Evolutionary conservation across 768 basidiomycete genomes (phyloP), one percentile per base, ranked within the genome.

Genomic region (Mycena floridula): DNA sequence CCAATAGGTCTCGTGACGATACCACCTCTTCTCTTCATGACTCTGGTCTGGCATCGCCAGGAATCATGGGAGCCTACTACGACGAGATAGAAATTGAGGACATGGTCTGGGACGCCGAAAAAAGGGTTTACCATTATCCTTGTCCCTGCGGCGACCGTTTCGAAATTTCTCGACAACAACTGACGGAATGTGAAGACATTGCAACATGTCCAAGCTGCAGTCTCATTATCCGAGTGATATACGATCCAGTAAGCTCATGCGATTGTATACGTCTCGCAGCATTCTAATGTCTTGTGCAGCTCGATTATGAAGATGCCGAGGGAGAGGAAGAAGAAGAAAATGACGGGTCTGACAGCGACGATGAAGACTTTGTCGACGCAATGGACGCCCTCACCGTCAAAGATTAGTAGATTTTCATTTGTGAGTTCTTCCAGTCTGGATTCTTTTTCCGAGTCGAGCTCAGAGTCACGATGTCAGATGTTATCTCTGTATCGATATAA

Each of bases 71-170:
- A 13, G 83, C 84, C 18, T 91, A 88, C 64, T 94, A 97, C 72
- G 93, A 97, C 70, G 94, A 96, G 64, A 81, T 97, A 22, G 93
- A 97, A 61, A 96, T 97, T 43, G 95, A 97, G 59, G 94, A 96
- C 57, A 94, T 96, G 84, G 76, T 68, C 13, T 96, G 90, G 89
- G 92, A 95, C 61, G 72, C 74, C 20, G 79, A 74, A 44, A 88
- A 85, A 58, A 60, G 74, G 32, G 86, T 97, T 4, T 97, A 83
- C 58, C 94, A 98, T 70, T 96, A 94, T 62, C 95, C 94, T 0
- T 99, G 93, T 59, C 94, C 95, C 1, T 98, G 95, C 58, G 95
- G 95, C 7, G 95, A 99, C 67, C 82, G 94, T 32, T 99, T 98
- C 67, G 95, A 98, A 64, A 97, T 98, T 52, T 81, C 86, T 24